Base-by-base conservation (phyloP, 2,329 filamentous ascomycete genomes). In the Salinomyces thailandicus region DNA sequence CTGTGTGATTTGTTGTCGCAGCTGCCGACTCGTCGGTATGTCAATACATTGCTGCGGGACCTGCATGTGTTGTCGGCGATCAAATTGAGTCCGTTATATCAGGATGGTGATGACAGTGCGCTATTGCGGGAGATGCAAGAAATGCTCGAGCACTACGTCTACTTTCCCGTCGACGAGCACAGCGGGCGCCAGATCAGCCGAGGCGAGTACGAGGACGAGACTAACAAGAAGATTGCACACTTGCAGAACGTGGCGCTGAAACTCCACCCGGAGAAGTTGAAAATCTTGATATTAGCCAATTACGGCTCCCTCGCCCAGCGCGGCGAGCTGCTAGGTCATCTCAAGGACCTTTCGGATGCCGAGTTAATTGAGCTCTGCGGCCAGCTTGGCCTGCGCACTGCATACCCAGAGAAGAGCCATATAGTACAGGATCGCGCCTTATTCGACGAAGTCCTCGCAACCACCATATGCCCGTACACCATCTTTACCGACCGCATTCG, bases 161-260 rank as follows among this genome's bases (percentile, higher is more conserved):
- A 81, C 52, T 98, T 98, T 52, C 76, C 85, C 0, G 82, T 98
- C 43, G 85, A 96, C 55, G 91, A 96, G 51, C 83, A 93, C 54
- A 86, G 81, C 3, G 87, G 86, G 12, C 71, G 75, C 19, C 84
- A 93, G 55, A 66, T 85, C 39, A 82, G 73, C 35, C 69, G 69
- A 17, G 71, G 77, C 27, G 79, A 86, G 54, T 77, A 83, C 15
- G 87, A 89, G 51, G 81, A 91, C 45, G 71, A 71, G 14, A 86
- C 95, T 58, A 93, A 85, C 59, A 70, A 74, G 26, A 68, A 71
- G 8, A 67, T 98, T 11, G 82, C 81, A n/a, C 78, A 72, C 36
- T 63, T 98, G 35, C 93, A 98, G 59, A 66, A 85, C 41, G 74
- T 77, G 31, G 76, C 80, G 15, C 70, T 93, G 51, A 86, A 80